These are phyloP conservation scores for Boletus rufocinnamomeus DNA, from an alignment of 768 basidiomycete species.

Conservation along the genomic window DNA sequence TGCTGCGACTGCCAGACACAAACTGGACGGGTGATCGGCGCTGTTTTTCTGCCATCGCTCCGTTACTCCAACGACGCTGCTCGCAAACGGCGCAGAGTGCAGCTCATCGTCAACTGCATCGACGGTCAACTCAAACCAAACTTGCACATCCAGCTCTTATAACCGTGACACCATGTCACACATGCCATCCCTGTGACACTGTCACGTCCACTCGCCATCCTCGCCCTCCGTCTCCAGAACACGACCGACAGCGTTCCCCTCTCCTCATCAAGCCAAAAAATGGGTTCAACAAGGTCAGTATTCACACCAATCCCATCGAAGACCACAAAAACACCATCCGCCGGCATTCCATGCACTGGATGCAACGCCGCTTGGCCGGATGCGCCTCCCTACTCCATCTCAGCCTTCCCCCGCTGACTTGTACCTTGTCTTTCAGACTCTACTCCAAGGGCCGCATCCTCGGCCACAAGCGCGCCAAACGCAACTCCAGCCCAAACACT, in stretches of 20 bases:
- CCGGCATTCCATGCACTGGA: conserved; percentile 16
- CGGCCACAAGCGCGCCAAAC: conserved; percentile 98
- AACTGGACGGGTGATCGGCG: conserved; percentile 19
- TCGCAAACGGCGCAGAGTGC: conserved; percentile 46
- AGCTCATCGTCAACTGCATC: conserved; percentile 44
- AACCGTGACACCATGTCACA: conserved; percentile 27
- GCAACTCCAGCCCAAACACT: conserved; percentile 94
- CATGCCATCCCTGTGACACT: conserved; percentile 26
- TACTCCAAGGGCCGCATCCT: conserved; percentile 96
- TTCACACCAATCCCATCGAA: not conserved
- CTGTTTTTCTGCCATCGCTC: conserved; percentile 56
- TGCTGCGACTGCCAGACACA: conserved; percentile 10
- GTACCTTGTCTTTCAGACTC: conserved; percentile 55
- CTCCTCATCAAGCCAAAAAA: conserved; percentile 47
- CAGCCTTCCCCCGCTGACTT: not conserved
- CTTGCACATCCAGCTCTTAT: not conserved
- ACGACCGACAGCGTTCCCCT: conserved; percentile 27
- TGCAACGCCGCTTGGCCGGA: conserved; percentile 12
- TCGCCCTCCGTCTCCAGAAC: conserved; percentile 20
- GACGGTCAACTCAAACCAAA: conserved; percentile 31
- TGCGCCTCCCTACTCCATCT: conserved; percentile 7
- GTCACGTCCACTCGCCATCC: conserved; percentile 25
- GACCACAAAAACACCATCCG: not conserved
- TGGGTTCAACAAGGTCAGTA: conserved; percentile 82
- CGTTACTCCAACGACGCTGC: conserved; percentile 54